Conservation (phyloP, 768 basidiomycete species). For the Suillus fuscotomentosus region DNA sequence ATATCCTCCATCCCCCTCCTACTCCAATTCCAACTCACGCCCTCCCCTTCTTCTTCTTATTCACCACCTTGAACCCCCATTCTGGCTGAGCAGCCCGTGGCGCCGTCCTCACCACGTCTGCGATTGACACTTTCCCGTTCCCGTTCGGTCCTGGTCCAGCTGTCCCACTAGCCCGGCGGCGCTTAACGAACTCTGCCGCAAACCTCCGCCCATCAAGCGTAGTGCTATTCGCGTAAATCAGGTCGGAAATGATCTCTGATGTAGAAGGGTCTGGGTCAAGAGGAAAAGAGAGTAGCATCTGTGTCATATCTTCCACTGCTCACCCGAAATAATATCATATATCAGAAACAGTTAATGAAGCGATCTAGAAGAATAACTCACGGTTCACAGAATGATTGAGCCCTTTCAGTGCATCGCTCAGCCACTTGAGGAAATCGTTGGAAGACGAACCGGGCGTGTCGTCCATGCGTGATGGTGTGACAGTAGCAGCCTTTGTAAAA, state of each 20-base stretch:
- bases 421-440: conserved; percentile 91
- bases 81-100: conserved; percentile 75
- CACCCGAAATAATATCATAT: not conserved
- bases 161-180: conserved; percentile 78
- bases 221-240: conserved; percentile 92
- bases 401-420: conserved; percentile 80
- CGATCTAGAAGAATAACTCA: conserved; percentile 29
- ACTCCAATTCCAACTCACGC: conserved; percentile 33
- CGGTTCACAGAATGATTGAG: conserved; percentile 55
- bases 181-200: conserved; percentile 86
- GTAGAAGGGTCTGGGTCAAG: conserved; percentile 83
- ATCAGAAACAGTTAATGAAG: not conserved
- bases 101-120: conserved; percentile 87
- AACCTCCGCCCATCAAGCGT: conserved; percentile 95
- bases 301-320: conserved; percentile 92
- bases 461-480: conserved; percentile 46
- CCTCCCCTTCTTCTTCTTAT: conserved; percentile 90
- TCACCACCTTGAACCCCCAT: conserved; percentile 93
- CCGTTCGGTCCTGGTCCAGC: conserved; percentile 30
- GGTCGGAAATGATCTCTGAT: conserved; percentile 90
- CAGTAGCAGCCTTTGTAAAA: conserved; percentile 24
- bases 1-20: not conserved
- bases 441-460: conserved; percentile 71
- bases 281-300: conserved; percentile 93
- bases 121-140: conserved; percentile 67